A percentile compares a stretch with the other conserved stretches of the same genome.
Conservation (phyloP, 2,329 filamentous ascomycete species). For the Lomentospora prolificans region DNA sequence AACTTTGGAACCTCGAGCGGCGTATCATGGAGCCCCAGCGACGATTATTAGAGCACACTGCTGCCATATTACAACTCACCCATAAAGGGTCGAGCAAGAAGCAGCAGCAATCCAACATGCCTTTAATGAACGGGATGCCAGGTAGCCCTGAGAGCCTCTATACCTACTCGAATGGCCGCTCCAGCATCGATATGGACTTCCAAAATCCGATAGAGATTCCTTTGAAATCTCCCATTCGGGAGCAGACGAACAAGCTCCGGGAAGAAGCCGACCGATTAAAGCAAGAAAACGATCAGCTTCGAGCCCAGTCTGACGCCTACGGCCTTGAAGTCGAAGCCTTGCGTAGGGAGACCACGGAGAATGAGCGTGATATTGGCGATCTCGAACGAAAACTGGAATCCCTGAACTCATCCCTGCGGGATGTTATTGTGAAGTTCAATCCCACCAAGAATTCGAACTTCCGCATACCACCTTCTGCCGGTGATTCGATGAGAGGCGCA, state of each 20-base stretch:
- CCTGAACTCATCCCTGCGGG: conserved; percentile 56
- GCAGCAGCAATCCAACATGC: conserved; percentile 18
- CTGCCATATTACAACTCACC: conserved; percentile 82
- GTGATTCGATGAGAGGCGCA: conserved; percentile 15
- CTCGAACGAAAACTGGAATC: conserved; percentile 58
- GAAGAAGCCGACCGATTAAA: conserved; percentile 36
- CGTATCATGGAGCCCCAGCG: conserved; percentile 64
- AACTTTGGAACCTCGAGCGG: conserved; percentile 73
- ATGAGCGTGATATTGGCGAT: conserved; percentile 43
- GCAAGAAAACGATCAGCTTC: conserved; percentile 31
- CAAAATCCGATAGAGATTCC: conserved; percentile 48
- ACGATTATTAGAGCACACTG: conserved; percentile 78
- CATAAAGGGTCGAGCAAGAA: conserved; percentile 64
- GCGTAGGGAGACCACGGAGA: conserved; percentile 23
- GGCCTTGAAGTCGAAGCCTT: conserved; percentile 25
- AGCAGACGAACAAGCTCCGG: conserved; percentile 40
- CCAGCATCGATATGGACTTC: conserved; percentile 61
- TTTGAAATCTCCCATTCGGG: conserved; percentile 45
- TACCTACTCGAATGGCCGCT: conserved; percentile 52
- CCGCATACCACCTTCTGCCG: conserved; percentile 28
- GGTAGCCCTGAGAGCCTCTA: conserved; percentile 71
- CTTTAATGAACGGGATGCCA: conserved; percentile 48
- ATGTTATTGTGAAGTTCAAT: conserved; percentile 55
- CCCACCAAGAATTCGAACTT: conserved; percentile 42
- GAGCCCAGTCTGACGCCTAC: conserved; percentile 23